Evolutionary conservation across 1,284 basidiomycete genomes (phyloP).

Genomic region (Leccinum huronense): DNA sequence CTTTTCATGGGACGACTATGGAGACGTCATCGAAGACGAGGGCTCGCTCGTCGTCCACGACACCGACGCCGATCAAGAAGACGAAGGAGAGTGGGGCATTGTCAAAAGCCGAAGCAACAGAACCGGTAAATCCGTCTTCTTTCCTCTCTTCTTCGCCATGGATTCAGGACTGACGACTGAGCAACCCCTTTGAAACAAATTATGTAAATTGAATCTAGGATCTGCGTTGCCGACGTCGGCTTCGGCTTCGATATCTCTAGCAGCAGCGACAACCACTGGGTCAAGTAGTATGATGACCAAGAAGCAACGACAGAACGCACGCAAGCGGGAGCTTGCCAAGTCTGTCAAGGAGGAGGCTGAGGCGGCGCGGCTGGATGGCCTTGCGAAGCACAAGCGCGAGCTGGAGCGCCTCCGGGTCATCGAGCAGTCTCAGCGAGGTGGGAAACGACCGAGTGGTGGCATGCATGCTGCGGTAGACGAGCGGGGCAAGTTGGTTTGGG

Average conservation of each 20-base stretch:
- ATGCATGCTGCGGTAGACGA: constrained; percentile 54
- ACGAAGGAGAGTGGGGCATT: constrained; percentile 67
- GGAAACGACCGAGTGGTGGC: constrained; percentile 47
- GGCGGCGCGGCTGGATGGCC: constrained; percentile 45
- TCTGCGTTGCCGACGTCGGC: constrained; percentile 18
- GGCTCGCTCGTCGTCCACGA: constrained; percentile 43
- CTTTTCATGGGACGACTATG: constrained; percentile 74
- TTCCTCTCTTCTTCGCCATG: neutral
- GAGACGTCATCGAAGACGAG: constrained; percentile 52
- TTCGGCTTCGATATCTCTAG: constrained; percentile 23
- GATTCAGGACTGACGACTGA: neutral
- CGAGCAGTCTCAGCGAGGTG: constrained; percentile 42
- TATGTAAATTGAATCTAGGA: constrained; percentile 10
- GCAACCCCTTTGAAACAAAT: neutral
- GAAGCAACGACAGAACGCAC: constrained; percentile 67
- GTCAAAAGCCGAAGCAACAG: constrained; percentile 53
- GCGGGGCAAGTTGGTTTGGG: constrained; percentile 56
- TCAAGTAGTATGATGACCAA: constrained; percentile 44
- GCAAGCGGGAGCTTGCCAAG: constrained; percentile 57
- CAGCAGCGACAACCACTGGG: constrained; percentile 37
- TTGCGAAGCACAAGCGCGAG: constrained; percentile 61
- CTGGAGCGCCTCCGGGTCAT: constrained; percentile 53
- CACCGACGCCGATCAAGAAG: constrained; percentile 40
- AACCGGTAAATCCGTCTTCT: constrained; percentile 40
- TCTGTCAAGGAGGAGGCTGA: constrained; percentile 57